phyloP scores from a whole-genome alignment of 371 early-diverging fungal genomes.

The Dentiscutata heterogama region DNA sequence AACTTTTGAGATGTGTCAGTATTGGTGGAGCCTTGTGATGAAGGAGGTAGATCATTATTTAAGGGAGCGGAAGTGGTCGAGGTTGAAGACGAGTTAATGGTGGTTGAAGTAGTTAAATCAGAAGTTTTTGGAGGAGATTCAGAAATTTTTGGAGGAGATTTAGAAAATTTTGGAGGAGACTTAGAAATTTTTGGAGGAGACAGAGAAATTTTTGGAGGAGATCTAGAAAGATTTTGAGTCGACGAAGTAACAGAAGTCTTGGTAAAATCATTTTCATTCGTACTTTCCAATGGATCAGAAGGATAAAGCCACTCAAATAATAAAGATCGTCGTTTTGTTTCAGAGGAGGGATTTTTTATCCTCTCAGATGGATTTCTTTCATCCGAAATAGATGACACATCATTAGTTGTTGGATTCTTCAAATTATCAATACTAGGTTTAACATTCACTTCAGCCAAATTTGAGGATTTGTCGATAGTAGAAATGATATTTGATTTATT shows the following conservation, averaged over 20 bases:
- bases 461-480: too few relatives aligned
- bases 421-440: background rate
- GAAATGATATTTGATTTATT: too few relatives aligned
- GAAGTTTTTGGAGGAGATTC: background rate
- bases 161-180: too few relatives aligned
- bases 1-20: background rate
- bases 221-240: background rate
- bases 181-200: background rate
- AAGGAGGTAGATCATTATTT: background rate
- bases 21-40: background rate
- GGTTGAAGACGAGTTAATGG: background rate
- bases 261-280: background rate
- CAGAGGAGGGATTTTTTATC: conserved; percentile 1
- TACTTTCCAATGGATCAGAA: background rate
- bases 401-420: background rate
- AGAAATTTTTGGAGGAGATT: background rate
- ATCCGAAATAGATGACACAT: background rate
- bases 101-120: background rate
- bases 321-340: conserved; percentile 38
- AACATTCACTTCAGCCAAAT: background rate
- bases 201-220: background rate
- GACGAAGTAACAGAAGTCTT: background rate
- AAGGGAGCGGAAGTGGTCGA: background rate
- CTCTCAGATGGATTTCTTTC: background rate
- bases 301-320: conserved; percentile 29